A percentile compares a stretch with the other conserved stretches of the same genome.
Evolutionary conservation across 2,329 filamentous ascomycete genomes (phyloP).

Genomic region (Ascochyta clinopodiicola): DNA sequence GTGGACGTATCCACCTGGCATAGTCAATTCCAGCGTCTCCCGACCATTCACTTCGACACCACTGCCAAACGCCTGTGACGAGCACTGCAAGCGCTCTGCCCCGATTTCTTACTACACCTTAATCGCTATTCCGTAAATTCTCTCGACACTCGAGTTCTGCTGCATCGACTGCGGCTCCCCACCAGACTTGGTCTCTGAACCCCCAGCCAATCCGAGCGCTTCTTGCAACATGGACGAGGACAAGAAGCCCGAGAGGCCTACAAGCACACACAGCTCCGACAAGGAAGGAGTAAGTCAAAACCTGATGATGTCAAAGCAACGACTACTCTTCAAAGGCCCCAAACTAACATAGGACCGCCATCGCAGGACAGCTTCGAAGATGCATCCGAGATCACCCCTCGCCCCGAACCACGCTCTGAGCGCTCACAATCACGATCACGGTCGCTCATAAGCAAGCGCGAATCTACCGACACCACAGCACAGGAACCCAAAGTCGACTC

Average conservation of each 20-base stretch:
- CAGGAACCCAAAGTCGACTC: slow-evolving; percentile 7
- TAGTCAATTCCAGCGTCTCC: slow-evolving; percentile 7
- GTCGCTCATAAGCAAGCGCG: slow-evolving; percentile 58
- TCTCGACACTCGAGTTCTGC: background rate
- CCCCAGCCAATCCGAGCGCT: background rate
- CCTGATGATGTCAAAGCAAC: background rate
- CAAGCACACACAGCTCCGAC: slow-evolving; percentile 44
- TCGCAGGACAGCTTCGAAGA: slow-evolving; percentile 81
- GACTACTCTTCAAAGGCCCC: background rate
- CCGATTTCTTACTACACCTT: slow-evolving; percentile 5
- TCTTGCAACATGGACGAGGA: slow-evolving; percentile 15
- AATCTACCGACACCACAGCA: slow-evolving; percentile 26
- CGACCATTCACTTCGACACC: slow-evolving; percentile 17
- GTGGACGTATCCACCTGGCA: background rate
- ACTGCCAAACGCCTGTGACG: slow-evolving; percentile 10
- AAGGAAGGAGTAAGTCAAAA: slow-evolving; percentile 33
- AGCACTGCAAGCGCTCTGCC: slow-evolving; percentile 10
- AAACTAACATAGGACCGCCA: slow-evolving; percentile 21
- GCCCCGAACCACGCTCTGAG: slow-evolving; percentile 51
- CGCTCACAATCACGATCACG: slow-evolving; percentile 51
- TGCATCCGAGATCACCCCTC: slow-evolving; percentile 66
- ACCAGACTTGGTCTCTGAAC: slow-evolving; percentile 5
- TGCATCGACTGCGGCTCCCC: slow-evolving; percentile 5
- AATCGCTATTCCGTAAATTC: slow-evolving; percentile 8
- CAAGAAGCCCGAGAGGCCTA: slow-evolving; percentile 30